Evolutionary conservation across 2,329 filamentous ascomycete genomes (phyloP).

Genomic region (Hymenoscyphus fraxineus): DNA sequence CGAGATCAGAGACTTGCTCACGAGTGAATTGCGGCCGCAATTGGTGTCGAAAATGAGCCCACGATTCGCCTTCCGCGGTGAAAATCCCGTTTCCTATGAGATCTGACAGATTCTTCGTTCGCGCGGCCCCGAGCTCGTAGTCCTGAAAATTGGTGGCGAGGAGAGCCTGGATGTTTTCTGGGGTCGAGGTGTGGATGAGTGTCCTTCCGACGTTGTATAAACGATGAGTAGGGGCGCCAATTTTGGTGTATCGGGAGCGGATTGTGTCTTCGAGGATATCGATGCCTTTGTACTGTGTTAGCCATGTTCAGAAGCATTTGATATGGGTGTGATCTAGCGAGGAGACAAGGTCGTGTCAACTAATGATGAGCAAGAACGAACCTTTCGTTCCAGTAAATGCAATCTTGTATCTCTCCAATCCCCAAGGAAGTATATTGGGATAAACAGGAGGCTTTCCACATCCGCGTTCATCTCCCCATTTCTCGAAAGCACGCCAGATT

Average conservation of each 20-base stretch:
- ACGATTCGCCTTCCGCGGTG: constrained; percentile 38
- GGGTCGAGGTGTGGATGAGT: constrained; percentile 43
- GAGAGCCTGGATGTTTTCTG: constrained; percentile 34
- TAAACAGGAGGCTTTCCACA: constrained; percentile 17
- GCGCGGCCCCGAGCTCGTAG: constrained; percentile 34
- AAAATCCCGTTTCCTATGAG: constrained; percentile 40
- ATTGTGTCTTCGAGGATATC: constrained; percentile 28
- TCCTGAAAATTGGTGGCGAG: constrained; percentile 36
- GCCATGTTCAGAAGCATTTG: background rate
- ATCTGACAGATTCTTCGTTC: constrained; percentile 32
- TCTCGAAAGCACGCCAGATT: constrained; percentile 20
- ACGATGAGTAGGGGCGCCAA: constrained; percentile 19
- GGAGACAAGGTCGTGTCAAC: background rate
- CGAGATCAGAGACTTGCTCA: constrained; percentile 35
- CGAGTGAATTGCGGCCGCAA: constrained; percentile 38
- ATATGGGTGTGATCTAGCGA: background rate
- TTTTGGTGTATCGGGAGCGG: constrained; percentile 11
- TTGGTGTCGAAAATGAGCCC: constrained; percentile 38
- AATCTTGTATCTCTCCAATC: constrained; percentile 19
- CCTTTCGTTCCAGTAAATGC: constrained; percentile 19
- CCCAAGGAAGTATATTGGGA: constrained; percentile 21
- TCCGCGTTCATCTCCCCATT: constrained; percentile 23
- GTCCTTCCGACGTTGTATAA: constrained; percentile 14
- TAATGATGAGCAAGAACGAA: constrained; percentile 7
- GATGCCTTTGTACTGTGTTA: constrained; percentile 17